Percentiles rank a stretch among this genome's conserved stretches.
These are phyloP conservation scores for Russula foetens DNA, from an alignment of 768 basidiomycete genomes.

Conservation along the genomic window DNA sequence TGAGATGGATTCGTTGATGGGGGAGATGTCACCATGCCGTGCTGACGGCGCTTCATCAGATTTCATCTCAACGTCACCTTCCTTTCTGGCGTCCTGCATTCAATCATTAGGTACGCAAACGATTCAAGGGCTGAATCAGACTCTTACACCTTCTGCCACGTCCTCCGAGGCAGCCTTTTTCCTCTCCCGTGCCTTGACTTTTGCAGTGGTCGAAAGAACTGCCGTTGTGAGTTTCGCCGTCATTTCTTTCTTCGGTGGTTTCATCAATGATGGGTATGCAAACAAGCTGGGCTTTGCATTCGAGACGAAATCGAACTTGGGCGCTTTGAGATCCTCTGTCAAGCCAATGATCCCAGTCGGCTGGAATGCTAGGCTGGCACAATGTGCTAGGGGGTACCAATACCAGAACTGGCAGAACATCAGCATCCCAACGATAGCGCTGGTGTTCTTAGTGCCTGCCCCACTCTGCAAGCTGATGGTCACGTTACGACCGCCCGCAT, in stretches of 20 bases:
- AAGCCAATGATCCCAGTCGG: slow-evolving; percentile 94
- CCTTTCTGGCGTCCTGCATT: slow-evolving; percentile 45
- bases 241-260: slow-evolving; percentile 88
- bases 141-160: slow-evolving; percentile 75
- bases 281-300: slow-evolving; percentile 88
- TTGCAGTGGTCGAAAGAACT: slow-evolving; percentile 94
- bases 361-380: slow-evolving; percentile 85
- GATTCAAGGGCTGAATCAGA: neutral
- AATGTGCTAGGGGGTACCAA: slow-evolving; percentile 97
- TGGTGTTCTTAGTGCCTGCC: slow-evolving; percentile 88
- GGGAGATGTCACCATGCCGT: slow-evolving; percentile 50
- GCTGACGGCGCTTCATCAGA: slow-evolving; percentile 38
- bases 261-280: slow-evolving; percentile 80
- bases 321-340: slow-evolving; percentile 82
- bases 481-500: slow-evolving; percentile 94
- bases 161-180: slow-evolving; percentile 80
- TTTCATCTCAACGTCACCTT: slow-evolving; percentile 76
- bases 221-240: slow-evolving; percentile 90
- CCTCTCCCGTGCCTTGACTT: slow-evolving; percentile 92
- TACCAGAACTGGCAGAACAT: slow-evolving; percentile 99
- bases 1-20: slow-evolving; percentile 45
- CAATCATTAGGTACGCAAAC: slow-evolving; percentile 38
- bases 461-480: slow-evolving; percentile 91
- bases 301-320: slow-evolving; percentile 85
- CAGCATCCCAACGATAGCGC: slow-evolving; percentile 95